phyloP scores from a whole-genome alignment of 148 eudicot species.

The Chenopodium quinoa region DNA sequence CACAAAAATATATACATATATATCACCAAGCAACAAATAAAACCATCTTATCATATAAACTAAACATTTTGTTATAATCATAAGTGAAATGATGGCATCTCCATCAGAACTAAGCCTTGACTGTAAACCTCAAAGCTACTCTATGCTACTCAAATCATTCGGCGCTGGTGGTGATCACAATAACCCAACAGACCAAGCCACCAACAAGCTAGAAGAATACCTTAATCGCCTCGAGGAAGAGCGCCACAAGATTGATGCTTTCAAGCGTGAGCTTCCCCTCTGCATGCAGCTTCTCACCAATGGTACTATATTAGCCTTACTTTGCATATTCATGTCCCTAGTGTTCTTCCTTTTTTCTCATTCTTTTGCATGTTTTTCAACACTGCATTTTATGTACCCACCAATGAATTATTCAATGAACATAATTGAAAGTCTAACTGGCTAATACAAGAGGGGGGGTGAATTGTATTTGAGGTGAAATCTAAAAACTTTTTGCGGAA shows the following conservation, averaged over 20 bases:
- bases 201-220: constrained; percentile 71
- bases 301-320: constrained; percentile 53
- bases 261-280: constrained; percentile 94
- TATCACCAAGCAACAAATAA: constrained; percentile 4
- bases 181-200: constrained; percentile 18
- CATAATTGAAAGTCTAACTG: too few relatives aligned
- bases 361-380: not conserved
- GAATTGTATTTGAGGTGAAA: too few relatives aligned
- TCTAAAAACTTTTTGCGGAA: too few relatives aligned
- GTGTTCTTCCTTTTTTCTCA: not conserved
- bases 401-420: too few relatives aligned
- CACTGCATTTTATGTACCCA: not conserved
- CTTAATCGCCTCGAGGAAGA: constrained; percentile 82
- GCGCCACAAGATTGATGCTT: constrained; percentile 93
- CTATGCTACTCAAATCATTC: constrained; percentile 65
- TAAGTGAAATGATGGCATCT: constrained; percentile 61
- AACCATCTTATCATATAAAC: too few relatives aligned
- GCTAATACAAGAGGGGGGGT: too few relatives aligned
- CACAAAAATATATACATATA: constrained; percentile 14
- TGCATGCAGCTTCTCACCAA: constrained; percentile 90
- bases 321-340: not conserved
- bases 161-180: constrained; percentile 33
- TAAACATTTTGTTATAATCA: not conserved
- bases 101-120: constrained; percentile 71
- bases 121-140: constrained; percentile 70